phyloP scores from a whole-genome alignment of 2,329 filamentous ascomycete species.

The Cucurbitaria berberidis region DNA sequence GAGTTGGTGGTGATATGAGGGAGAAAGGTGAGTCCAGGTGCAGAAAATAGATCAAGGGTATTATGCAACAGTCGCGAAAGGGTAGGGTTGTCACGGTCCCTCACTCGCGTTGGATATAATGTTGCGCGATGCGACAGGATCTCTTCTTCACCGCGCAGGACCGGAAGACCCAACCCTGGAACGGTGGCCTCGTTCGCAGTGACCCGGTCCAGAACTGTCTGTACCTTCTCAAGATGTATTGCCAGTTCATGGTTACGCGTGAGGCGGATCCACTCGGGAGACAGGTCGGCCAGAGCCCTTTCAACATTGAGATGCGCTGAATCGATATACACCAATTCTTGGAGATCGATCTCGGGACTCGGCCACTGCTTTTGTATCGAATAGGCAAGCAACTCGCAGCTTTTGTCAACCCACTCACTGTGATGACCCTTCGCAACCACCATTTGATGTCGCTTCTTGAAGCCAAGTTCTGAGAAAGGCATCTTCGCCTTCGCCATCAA shows the following conservation, averaged over 20 bases:
- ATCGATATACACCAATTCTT: slow-evolving; percentile 34
- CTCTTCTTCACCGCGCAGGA: not conserved
- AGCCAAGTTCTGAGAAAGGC: slow-evolving; percentile 33
- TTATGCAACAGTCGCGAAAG: slow-evolving; percentile 1
- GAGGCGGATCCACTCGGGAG: slow-evolving; percentile 57
- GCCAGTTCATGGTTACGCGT: slow-evolving; percentile 58
- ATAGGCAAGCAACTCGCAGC: slow-evolving; percentile 49
- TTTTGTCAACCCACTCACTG: slow-evolving; percentile 22
- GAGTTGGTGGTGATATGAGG: not conserved
- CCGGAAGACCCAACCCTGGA: not conserved
- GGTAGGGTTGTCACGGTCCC: slow-evolving; percentile 1
- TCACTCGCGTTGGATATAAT: slow-evolving; percentile 3
- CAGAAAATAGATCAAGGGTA: not conserved
- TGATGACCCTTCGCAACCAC: slow-evolving; percentile 32
- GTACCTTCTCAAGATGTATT: slow-evolving; percentile 53
- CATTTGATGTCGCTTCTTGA: slow-evolving; percentile 34
- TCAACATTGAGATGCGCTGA: slow-evolving; percentile 42
- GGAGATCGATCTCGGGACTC: slow-evolving; percentile 41
- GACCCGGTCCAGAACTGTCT: slow-evolving; percentile 38
- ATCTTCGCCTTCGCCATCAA: slow-evolving; percentile 37
- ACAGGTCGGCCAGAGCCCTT: slow-evolving; percentile 50
- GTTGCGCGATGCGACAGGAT: not conserved
- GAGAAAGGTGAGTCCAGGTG: not conserved
- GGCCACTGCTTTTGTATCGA: slow-evolving; percentile 51
- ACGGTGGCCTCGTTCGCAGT: not conserved